phyloP scores from a whole-genome alignment of 2,329 filamentous ascomycete species.

The Nothophaeocryptopus gaeumannii region DNA sequence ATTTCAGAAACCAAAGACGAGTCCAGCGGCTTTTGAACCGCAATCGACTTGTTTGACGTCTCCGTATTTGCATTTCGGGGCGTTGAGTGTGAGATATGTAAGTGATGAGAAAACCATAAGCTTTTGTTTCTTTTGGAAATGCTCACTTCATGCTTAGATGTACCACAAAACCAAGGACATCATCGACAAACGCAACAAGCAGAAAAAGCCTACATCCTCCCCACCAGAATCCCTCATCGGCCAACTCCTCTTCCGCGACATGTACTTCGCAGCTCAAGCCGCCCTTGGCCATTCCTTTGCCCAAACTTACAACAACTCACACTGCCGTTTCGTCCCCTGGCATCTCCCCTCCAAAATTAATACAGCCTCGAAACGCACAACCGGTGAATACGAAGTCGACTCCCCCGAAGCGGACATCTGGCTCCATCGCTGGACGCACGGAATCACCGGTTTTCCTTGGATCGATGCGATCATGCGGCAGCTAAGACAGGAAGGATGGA shows the following conservation, averaged over 20 bases:
- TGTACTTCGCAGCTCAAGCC: slow-evolving; percentile 79
- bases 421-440: slow-evolving; percentile 67
- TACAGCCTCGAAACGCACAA: slow-evolving; percentile 48
- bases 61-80: slow-evolving; percentile 72
- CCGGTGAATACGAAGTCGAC: slow-evolving; percentile 64
- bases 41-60: slow-evolving; percentile 72
- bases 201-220: slow-evolving; percentile 49
- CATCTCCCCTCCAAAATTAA: slow-evolving; percentile 64
- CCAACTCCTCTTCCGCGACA: slow-evolving; percentile 74
- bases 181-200: slow-evolving; percentile 55
- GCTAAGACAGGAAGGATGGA: slow-evolving; percentile 69
- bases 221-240: slow-evolving; percentile 69
- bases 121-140: too few relatives aligned
- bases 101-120: too few relatives aligned
- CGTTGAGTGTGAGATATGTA: slow-evolving; percentile 61
- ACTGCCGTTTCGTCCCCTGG: slow-evolving; percentile 76
- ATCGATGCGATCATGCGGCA: slow-evolving; percentile 80
- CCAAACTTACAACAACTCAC: slow-evolving; percentile 63
- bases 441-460: slow-evolving; percentile 73
- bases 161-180: slow-evolving; percentile 69
- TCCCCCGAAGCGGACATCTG: slow-evolving; percentile 59
- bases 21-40: slow-evolving; percentile 69
- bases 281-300: slow-evolving; percentile 62
- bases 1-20: slow-evolving; percentile 74
- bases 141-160: slow-evolving; percentile 41